Percentiles rank a stretch among this genome's conserved stretches.
These are phyloP conservation scores for Pseudogymnoascus sp. DNA, from an alignment of 2,329 filamentous ascomycete species.

Conservation along the genomic window DNA sequence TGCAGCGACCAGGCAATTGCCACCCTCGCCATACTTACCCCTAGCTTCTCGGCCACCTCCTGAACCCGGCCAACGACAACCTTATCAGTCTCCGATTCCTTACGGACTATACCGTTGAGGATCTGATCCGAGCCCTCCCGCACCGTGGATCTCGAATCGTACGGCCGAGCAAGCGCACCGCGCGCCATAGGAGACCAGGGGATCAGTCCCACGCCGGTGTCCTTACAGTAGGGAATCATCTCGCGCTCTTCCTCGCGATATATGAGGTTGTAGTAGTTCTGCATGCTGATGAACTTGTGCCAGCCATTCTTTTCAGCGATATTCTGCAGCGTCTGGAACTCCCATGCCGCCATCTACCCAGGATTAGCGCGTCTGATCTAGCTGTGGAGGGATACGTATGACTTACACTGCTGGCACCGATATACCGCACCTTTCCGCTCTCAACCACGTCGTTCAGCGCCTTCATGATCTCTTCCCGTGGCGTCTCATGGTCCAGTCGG, in stretches of 20 bases:
- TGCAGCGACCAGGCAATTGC: constrained; percentile 50
- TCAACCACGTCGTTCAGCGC: constrained; percentile 43
- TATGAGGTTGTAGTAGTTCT: constrained; percentile 49
- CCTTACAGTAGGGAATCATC: constrained; percentile 31
- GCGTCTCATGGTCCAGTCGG: constrained; percentile 42
- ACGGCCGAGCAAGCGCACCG: constrained; percentile 29
- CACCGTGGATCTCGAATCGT: constrained; percentile 16
- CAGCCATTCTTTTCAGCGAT: constrained; percentile 50
- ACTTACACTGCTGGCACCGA: constrained; percentile 31
- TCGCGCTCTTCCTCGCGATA: constrained; percentile 53
- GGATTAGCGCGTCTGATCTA: constrained; percentile 26
- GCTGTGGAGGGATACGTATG: constrained; percentile 50
- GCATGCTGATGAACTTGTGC: constrained; percentile 56
- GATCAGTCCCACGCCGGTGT: constrained; percentile 31
- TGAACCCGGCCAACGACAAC: constrained; percentile 39
- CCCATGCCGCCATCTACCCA: constrained; percentile 42
- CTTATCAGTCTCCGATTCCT: constrained; percentile 26
- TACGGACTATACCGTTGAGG: constrained; percentile 18
- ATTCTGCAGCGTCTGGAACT: constrained; percentile 49
- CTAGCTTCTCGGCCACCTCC: constrained; percentile 49
- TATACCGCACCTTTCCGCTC: constrained; percentile 30
- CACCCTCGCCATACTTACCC: constrained; percentile 51
- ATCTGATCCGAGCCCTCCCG: constrained; percentile 21
- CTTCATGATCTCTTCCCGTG: constrained; percentile 46
- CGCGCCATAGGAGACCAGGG: constrained; percentile 34